Percentiles rank a stretch among this genome's conserved stretches.
Conservation (phyloP, 2,329 filamentous ascomycete genomes). For the Neurospora sp. region DNA sequence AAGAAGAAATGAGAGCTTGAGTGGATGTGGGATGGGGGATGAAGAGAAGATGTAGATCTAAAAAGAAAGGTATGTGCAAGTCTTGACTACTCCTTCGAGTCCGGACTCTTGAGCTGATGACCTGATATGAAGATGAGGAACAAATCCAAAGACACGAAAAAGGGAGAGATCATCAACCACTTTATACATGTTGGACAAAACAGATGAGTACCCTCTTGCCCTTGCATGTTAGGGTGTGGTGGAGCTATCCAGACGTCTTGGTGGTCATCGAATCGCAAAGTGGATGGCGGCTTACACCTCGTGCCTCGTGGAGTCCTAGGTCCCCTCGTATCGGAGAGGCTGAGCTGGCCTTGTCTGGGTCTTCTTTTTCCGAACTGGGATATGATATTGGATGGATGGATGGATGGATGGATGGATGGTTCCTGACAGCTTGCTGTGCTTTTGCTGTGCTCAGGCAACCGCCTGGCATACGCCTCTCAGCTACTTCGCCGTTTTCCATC, state of each 20-base stretch:
- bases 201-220: not conserved
- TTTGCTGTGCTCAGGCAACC: not conserved
- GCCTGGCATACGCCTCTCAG: not conserved
- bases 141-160: not conserved
- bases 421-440: not conserved
- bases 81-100: not conserved
- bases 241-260: not conserved
- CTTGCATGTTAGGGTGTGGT: not conserved
- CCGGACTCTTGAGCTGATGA: not conserved
- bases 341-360: not conserved
- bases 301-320: not conserved
- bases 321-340: not conserved
- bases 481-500: not conserved
- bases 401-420: not conserved
- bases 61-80: not conserved
- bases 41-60: not conserved
- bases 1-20: not conserved
- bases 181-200: not conserved
- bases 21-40: not conserved
- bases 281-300: not conserved
- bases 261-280: not conserved
- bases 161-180: not conserved
- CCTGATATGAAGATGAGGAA: not conserved
- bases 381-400: not conserved
- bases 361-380: not conserved